Evolutionary conservation across 139 green algal species (phyloP), one percentile per base, ranked within the genome.

Genomic region (Chlorella vulgaris): DNA sequence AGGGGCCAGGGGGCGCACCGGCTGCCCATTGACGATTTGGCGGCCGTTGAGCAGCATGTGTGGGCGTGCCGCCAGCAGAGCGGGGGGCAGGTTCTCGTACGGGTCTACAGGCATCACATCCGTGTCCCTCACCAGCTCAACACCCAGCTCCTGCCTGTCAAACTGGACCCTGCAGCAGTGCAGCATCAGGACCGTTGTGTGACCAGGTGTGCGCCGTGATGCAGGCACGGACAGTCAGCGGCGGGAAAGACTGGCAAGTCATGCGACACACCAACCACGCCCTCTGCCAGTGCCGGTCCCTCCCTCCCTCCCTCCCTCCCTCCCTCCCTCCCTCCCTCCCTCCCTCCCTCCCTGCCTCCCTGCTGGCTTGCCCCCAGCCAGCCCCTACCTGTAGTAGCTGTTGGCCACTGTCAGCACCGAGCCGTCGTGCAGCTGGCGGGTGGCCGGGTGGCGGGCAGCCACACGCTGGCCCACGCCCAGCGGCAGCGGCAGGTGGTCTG

Each of bases 391-490:
- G 89, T 93, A 96, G 74, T 89, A 91, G 83, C 76, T 86, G 50
- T 86, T 79, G 43, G 89, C 90, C 28, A 92, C 90, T 2, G 94
- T 98, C 15, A 98, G 89, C 63, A 98, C 85, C n/a, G 84, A 84
- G 43, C 95, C 95, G 58, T 97, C 93, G 61, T 94, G 86, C 60
- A 97, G 81, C 81, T 93, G 87, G 60, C 89, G 85, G 28, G 90
- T 94, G 70, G 67, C 24, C 7, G 94, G 94, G 90, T 98, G 95
- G 4, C 90, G 85, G 10, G 95, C 95, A n/a, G 88, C 88, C 29
- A 98, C 95, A 1, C 85, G 79, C 89, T 96, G 90, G 19, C 90
- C 92, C 29, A 98, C 95, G 2, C 70, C 62, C n/a, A 97, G 85
- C 22, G 89, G 88, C 0, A 80, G 85, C 1, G 94, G 91, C 61